Conservation (phyloP, 495 filamentous ascomycete species). For the Hyaloscypha variabilis region DNA sequence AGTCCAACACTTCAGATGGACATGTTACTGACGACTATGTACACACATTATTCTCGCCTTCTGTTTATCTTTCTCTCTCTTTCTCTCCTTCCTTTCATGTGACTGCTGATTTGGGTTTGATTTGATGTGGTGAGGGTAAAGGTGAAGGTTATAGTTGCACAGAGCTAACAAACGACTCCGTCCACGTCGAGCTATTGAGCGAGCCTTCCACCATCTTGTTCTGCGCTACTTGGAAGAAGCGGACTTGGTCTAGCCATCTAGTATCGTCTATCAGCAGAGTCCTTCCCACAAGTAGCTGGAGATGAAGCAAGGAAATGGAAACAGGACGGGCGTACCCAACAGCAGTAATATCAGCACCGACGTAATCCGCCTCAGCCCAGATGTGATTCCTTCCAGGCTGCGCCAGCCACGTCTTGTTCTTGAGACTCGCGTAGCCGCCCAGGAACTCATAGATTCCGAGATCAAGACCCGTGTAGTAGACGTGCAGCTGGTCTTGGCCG, state of each 20-base stretch:
- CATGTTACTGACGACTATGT: no score
- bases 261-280: no score
- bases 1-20: no score
- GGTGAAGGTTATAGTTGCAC: no score
- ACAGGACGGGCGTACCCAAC: constrained; percentile 2
- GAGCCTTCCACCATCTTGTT: background rate
- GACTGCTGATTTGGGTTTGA: no score
- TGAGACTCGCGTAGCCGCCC: background rate
- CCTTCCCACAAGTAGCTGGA: no score
- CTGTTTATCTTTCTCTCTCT: no score
- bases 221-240: background rate
- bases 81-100: no score
- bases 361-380: constrained; percentile 22
- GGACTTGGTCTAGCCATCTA: background rate
- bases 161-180: background rate
- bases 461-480: constrained; percentile 23
- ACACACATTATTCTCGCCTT: no score
- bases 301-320: no score
- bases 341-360: constrained; percentile 20
- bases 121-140: no score
- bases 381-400: constrained; percentile 17
- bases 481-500: constrained; percentile 15
- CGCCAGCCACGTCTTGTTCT: background rate
- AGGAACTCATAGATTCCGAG: constrained; percentile 21
- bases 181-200: background rate